Evolutionary conservation across 352 stramenopile species (phyloP).

Genomic region (Poterioochromonas sp.): DNA sequence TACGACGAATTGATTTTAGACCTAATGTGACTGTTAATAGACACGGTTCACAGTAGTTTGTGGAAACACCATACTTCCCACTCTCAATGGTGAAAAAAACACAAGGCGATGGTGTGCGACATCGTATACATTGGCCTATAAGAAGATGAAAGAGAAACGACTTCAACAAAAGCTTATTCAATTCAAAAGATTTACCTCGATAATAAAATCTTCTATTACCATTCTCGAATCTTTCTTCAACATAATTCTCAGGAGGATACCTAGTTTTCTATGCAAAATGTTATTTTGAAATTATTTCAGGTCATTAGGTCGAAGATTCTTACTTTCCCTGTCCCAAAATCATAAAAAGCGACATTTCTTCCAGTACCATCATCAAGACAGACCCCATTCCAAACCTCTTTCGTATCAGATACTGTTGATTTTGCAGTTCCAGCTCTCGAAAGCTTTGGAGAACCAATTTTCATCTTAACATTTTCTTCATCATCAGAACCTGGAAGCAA

Average conservation of each 20-base stretch:
- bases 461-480: not conserved
- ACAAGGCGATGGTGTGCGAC: not conserved
- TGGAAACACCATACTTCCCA: not conserved
- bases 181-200: not conserved
- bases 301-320: not conserved
- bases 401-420: not conserved
- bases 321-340: not conserved
- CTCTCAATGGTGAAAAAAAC: not conserved
- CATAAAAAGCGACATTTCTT: not conserved
- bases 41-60: conserved; percentile 5
- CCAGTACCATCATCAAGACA: conserved; percentile 28
- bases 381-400: not conserved
- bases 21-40: not conserved
- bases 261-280: not conserved
- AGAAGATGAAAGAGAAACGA: not conserved
- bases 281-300: not conserved
- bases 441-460: too few relatives aligned
- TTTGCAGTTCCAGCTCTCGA: not conserved
- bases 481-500: not conserved
- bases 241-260: not conserved
- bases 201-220: conserved; percentile 15
- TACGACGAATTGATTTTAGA: not conserved
- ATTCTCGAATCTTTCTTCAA: not conserved
- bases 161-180: not conserved
- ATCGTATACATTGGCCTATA: conserved; percentile 18